Conservation (phyloP, 345 rosid genomes). For the Balakata baccata region DNA sequence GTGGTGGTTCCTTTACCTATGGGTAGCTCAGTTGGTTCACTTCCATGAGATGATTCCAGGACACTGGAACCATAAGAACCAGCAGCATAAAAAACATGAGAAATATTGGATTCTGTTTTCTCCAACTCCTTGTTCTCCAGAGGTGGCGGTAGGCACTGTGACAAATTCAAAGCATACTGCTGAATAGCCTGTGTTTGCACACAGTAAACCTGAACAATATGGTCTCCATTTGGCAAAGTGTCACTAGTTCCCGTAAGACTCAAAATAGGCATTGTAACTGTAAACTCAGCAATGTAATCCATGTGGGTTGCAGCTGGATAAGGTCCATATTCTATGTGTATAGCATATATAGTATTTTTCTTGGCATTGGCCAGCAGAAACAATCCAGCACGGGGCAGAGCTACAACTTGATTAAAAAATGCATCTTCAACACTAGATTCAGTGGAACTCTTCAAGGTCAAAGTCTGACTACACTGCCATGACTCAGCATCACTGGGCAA, state of each 20-base stretch:
- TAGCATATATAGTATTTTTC: conserved; percentile 82
- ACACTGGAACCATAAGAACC: conserved; percentile 26
- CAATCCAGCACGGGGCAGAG: conserved; percentile 64
- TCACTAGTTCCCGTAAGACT: conserved; percentile 81
- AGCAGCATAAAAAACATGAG: conserved; percentile 33
- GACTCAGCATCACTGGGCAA: conserved; percentile 62
- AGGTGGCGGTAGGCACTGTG: conserved; percentile 71
- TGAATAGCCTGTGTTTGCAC: conserved; percentile 87
- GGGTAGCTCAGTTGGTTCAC: conserved; percentile 32
- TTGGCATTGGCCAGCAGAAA: conserved; percentile 86
- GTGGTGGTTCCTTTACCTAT: conserved; percentile 17
- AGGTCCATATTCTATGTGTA: conserved; percentile 76
- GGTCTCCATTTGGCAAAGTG: conserved; percentile 50
- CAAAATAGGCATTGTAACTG: conserved; percentile 87
- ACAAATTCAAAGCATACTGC: conserved; percentile 80
- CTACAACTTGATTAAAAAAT: conserved; percentile 80
- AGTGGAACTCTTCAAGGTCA: conserved; percentile 66
- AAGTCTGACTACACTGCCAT: conserved; percentile 77
- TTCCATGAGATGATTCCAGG: conserved; percentile 34
- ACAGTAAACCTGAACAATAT: conserved; percentile 17
- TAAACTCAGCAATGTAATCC: conserved; percentile 84
- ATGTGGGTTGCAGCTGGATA: conserved; percentile 65
- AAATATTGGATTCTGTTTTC: conserved; percentile 41
- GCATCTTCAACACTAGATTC: conserved; percentile 54
- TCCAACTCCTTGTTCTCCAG: conserved; percentile 49